phyloP scores from a whole-genome alignment of 495 filamentous ascomycete species.

The Entonaema liquescens region DNA sequence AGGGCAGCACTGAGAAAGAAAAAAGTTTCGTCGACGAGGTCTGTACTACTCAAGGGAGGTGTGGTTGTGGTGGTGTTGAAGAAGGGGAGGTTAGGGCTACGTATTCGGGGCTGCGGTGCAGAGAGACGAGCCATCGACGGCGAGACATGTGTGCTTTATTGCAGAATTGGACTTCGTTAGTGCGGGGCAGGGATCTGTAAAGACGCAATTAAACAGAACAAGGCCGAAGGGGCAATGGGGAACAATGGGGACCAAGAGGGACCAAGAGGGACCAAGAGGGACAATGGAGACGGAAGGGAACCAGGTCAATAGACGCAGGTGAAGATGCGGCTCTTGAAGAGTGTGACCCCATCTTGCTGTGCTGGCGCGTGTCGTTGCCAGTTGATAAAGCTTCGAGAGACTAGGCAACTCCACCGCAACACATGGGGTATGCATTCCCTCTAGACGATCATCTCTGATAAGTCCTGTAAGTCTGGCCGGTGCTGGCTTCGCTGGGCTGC shows the following conservation, averaged over 20 bases:
- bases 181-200: conserved; percentile 60
- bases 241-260: conserved; percentile 6
- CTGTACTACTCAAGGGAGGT: conserved; percentile 56
- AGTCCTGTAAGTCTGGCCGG: conserved; percentile 54
- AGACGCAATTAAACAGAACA: conserved; percentile 56
- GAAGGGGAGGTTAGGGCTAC: conserved; percentile 59
- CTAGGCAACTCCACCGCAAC: conserved; percentile 68
- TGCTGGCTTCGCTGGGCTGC: conserved; percentile 31
- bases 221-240: conserved; percentile 47
- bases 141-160: conserved; percentile 72
- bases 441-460: conserved; percentile 58
- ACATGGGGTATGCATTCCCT: conserved; percentile 58
- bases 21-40: conserved; percentile 48
- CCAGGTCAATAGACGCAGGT: conserved; percentile 62
- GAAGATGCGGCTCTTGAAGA: conserved; percentile 68
- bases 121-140: conserved; percentile 59
- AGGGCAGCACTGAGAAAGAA: conserved; percentile 48
- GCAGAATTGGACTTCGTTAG: conserved; percentile 58
- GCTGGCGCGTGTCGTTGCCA: conserved; percentile 90
- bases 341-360: conserved; percentile 79
- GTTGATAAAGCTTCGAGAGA: conserved; percentile 70
- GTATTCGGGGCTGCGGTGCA: conserved; percentile 60
- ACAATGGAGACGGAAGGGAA: conserved; percentile 50
- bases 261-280: not conserved
- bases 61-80: conserved; percentile 50